phyloP scores from a whole-genome alignment of 345 rosid species.

The Turnera subulata region DNA sequence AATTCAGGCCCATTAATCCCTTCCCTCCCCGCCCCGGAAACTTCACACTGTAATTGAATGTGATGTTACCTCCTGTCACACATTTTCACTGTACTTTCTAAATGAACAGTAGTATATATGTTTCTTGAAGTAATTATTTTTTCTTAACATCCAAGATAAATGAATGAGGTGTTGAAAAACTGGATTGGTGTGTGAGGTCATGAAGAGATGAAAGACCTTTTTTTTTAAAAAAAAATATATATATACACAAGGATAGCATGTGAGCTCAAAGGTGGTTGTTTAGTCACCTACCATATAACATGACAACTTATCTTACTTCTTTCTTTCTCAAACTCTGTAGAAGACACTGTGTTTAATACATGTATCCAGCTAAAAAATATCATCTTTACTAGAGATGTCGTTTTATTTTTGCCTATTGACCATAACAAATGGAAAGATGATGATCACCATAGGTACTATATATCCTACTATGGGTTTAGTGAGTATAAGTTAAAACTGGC shows the following conservation, averaged over 20 bases:
- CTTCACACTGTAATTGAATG: constrained; percentile 12
- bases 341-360: too few relatives aligned
- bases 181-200: constrained; percentile 29
- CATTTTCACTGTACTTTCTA: constrained; percentile 9
- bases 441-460: too few relatives aligned
- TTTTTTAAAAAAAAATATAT: too few relatives aligned
- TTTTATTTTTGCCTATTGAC: too few relatives aligned
- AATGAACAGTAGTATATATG: background rate
- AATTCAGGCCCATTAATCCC: constrained; percentile 4
- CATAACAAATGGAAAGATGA: too few relatives aligned
- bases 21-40: background rate
- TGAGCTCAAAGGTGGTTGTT: constrained; percentile 50
- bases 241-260: constrained; percentile 38
- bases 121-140: constrained; percentile 21
- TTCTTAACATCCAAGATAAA: constrained; percentile 37
- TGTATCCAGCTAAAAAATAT: too few relatives aligned
- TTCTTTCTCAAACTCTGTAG: constrained; percentile 6
- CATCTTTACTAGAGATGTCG: too few relatives aligned
- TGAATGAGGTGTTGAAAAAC: constrained; percentile 38
- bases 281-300: constrained; percentile 51
- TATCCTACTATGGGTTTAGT: too few relatives aligned
- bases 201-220: constrained; percentile 20
- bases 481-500: too few relatives aligned
- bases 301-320: constrained; percentile 44
- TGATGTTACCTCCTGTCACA: background rate